These are phyloP conservation scores for Aechmea fasciata DNA, from an alignment of 176 grass and related monocot species.

Conservation along the genomic window DNA sequence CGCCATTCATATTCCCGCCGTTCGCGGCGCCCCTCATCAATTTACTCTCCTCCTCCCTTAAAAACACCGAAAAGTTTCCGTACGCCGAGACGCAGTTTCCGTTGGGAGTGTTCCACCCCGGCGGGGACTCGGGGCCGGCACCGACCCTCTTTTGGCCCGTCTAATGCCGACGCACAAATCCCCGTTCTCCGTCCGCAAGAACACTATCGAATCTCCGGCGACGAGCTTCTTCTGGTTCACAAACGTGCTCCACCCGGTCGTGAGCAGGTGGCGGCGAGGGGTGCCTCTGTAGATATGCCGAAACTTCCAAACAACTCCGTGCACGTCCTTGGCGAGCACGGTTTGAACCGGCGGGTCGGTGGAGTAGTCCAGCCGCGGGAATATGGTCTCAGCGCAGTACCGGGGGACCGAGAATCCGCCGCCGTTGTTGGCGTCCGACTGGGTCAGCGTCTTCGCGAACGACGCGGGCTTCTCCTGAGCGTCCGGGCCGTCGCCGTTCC, in stretches of 20 bases:
- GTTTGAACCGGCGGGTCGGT: constrained; percentile 52
- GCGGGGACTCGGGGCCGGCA: constrained; percentile 25
- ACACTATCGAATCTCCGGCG: constrained; percentile 77
- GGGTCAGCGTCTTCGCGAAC: constrained; percentile 87
- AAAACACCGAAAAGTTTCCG: constrained; percentile 32
- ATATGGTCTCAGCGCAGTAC: constrained; percentile 78
- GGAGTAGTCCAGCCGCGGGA: constrained; percentile 70
- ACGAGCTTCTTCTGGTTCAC: constrained; percentile 75
- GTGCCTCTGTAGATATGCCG: constrained; percentile 96
- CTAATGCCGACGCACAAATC: constrained; percentile 59
- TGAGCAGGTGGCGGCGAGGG: constrained; percentile 78
- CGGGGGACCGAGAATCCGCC: constrained; percentile 84
- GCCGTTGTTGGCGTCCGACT: constrained; percentile 90
- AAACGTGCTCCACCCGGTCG: constrained; percentile 84
- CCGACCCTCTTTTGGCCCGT: constrained; percentile 39
- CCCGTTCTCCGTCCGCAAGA: constrained; percentile 56
- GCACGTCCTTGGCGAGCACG: constrained; percentile 58
- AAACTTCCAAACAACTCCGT: constrained; percentile 75
- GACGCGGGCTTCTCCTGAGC: constrained; percentile 16
- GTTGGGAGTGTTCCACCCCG: constrained; percentile 38
- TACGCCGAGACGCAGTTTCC: constrained; percentile 17
- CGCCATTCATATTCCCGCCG: background rate
- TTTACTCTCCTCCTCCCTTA: constrained; percentile 47
- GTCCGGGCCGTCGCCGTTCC: background rate
- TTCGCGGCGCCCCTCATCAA: constrained; percentile 15